phyloP scores from a whole-genome alignment of 345 rosid species.

The Melaleuca alternifolia region DNA sequence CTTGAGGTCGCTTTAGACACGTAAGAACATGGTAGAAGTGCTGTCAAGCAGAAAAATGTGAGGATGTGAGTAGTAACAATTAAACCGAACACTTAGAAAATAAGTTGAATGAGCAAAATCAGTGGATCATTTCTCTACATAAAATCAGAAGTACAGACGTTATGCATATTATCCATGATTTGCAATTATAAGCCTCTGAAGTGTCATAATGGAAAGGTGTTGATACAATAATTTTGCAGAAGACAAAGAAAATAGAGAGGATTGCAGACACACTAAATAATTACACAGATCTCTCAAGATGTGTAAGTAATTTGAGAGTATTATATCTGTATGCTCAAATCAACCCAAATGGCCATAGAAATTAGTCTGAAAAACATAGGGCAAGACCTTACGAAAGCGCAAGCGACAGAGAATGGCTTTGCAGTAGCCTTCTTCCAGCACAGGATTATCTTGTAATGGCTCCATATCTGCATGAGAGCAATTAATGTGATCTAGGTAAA shows the following conservation, averaged over 20 bases:
- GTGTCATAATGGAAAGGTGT: background rate
- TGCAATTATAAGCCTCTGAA: background rate
- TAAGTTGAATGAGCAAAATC: background rate
- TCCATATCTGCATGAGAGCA: slow-evolving; percentile 60
- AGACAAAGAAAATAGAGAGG: background rate
- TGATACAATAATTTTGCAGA: background rate
- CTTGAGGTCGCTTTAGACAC: slow-evolving; percentile 90
- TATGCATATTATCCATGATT: background rate
- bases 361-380: slow-evolving; percentile 13
- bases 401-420: slow-evolving; percentile 84
- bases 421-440: slow-evolving; percentile 83
- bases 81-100: background rate
- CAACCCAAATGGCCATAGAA: background rate
- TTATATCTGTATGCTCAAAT: background rate
- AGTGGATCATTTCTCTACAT: background rate
- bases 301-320: background rate
- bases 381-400: slow-evolving; percentile 99
- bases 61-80: background rate
- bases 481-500: background rate
- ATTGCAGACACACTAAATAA: background rate
- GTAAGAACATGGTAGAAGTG: slow-evolving; percentile 79
- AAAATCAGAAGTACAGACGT: background rate
- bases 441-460: slow-evolving; percentile 59
- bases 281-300: background rate
- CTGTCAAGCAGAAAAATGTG: slow-evolving; percentile 37